Evolutionary conservation across 2,329 filamentous ascomycete species (phyloP).

Genomic region (Beauveria bassiana): DNA sequence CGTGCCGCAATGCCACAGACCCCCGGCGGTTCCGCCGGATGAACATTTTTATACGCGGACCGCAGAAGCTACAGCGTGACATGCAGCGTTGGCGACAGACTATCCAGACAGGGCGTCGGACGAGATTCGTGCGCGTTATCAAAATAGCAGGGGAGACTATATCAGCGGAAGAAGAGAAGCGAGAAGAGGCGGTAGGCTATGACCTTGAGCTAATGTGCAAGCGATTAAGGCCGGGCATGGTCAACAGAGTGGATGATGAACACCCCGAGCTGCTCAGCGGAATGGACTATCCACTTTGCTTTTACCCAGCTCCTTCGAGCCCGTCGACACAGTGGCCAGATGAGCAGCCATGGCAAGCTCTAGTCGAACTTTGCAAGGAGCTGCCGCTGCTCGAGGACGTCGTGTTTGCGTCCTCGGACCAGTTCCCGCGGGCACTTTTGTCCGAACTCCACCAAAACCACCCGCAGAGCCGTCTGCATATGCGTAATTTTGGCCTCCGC

Average conservation of each 20-base stretch:
- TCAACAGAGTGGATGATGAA: no score
- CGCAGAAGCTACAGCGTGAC: background rate
- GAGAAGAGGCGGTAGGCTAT: background rate
- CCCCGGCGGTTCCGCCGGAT: background rate
- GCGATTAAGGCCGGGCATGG: no score
- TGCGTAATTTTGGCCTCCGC: conserved; percentile 3
- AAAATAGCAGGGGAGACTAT: conserved; percentile 3
- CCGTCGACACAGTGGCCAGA: conserved; percentile 5
- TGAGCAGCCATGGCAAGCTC: conserved; percentile 2
- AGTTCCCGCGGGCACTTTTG: background rate
- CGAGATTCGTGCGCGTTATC: background rate
- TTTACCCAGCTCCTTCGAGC: background rate
- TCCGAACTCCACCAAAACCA: background rate
- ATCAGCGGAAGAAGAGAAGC: background rate
- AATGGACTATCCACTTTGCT: background rate
- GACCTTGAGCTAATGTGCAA: no score
- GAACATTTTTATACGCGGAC: background rate
- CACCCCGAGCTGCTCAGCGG: background rate
- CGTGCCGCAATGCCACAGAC: background rate
- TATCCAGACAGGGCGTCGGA: background rate
- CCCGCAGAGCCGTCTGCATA: background rate
- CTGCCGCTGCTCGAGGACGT: conserved; percentile 3
- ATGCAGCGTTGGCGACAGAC: background rate
- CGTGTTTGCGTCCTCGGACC: background rate
- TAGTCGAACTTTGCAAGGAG: background rate